Base-by-base conservation (phyloP, 441 rosid genomes). In the Cnidoscolus chayamansa region DNA sequence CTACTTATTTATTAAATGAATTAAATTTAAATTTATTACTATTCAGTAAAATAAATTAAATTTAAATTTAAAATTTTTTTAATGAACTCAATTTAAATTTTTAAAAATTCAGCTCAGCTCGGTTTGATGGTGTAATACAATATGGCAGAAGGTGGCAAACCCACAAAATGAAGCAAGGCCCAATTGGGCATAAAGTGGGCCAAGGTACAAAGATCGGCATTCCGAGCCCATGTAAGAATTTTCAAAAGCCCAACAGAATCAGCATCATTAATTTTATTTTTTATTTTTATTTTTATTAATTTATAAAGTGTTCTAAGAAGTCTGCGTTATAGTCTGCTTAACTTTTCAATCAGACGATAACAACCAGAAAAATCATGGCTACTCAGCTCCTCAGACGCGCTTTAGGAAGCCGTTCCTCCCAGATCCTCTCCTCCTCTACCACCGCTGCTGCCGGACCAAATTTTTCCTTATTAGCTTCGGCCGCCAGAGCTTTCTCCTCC, bases 361-460 rank as follows among this genome's bases (percentile, higher is more conserved):
- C 37, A 20, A 68, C 32, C 57, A 37, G 59, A 62, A 68, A 45
- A 65, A 54, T 69, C 69, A 91, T 93, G 97, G 94, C 94, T 74
- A 80, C 86, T 50, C 90, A 78, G 68, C 79, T 91, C 73, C 79
- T 89, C 12, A 81, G 89, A 82, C 91, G 93, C 69, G 80, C 79
- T 68, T 73, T 88, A 49, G 81, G 84, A 66, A 74, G 75, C 79
- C 77, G 86, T 74, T 77, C 87, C 51, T 65, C 63, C 67, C 88
- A 77, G 82, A 86, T 88, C 86, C 74, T 85, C 57, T 76, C 84
- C 12, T 40, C 86, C 49, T 3, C 75, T 2, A 69, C 53, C 47
- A 64, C 83, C 45, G 1, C 60, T 15, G 15, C 47, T 10, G 30
- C 40, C 15, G 69, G 55, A 70, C 76, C 81, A 64, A 45, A 17